Evolutionary conservation across 495 filamentous ascomycete species (phyloP).

Genomic region (Talaromyces borbonicus): DNA sequence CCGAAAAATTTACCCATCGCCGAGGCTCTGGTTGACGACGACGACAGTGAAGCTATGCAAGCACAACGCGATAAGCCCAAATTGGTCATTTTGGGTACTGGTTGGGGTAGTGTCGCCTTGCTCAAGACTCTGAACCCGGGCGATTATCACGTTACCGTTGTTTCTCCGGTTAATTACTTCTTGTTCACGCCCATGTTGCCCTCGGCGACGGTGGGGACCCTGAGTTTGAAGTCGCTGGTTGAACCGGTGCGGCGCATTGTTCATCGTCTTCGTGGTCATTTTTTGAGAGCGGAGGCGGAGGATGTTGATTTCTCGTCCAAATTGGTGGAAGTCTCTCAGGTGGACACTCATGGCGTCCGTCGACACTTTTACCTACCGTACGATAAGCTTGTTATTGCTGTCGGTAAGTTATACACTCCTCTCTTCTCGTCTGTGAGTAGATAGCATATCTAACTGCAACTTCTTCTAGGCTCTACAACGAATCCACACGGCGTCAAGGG

Average conservation of each 20-base stretch:
- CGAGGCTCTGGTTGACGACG: slow-evolving; percentile 76
- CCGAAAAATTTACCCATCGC: slow-evolving; percentile 95
- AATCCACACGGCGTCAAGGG: slow-evolving; percentile 96
- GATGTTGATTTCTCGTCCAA: slow-evolving; percentile 87
- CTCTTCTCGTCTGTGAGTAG: not conserved
- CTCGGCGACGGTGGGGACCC: slow-evolving; percentile 88
- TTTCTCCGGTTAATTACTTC: slow-evolving; percentile 93
- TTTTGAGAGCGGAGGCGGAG: slow-evolving; percentile 74
- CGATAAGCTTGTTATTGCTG: slow-evolving; percentile 93
- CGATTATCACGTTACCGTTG: slow-evolving; percentile 88
- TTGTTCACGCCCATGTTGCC: slow-evolving; percentile 97
- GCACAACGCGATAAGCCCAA: slow-evolving; percentile 75
- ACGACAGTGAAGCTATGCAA: slow-evolving; percentile 59
- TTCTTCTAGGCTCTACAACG: slow-evolving; percentile 59
- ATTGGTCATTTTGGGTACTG: slow-evolving; percentile 85
- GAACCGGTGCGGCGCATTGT: slow-evolving; percentile 88
- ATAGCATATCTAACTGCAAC: not conserved
- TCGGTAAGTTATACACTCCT: slow-evolving; percentile 61
- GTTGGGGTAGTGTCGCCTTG: slow-evolving; percentile 90
- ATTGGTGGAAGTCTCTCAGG: slow-evolving; percentile 75
- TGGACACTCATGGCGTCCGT: slow-evolving; percentile 56
- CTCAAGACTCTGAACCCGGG: slow-evolving; percentile 83
- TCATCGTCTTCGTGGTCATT: slow-evolving; percentile 70
- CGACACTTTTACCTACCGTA: slow-evolving; percentile 90
- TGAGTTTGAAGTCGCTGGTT: slow-evolving; percentile 81